phyloP scores from a whole-genome alignment of 345 rosid genomes.

The Camelina sativa region DNA sequence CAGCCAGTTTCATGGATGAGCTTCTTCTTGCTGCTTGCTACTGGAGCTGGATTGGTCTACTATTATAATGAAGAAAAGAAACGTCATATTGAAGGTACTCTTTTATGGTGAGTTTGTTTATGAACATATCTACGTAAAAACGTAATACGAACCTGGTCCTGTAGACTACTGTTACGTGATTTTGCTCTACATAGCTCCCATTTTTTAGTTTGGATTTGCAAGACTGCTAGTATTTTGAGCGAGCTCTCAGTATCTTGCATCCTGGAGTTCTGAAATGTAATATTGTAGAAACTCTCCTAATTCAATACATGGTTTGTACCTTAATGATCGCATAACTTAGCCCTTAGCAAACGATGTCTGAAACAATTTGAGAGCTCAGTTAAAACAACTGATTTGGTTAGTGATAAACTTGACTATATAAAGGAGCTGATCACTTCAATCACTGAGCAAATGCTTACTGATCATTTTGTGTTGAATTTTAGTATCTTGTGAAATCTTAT shows the following conservation, averaged over 20 bases:
- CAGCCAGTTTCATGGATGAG: conserved; percentile 98
- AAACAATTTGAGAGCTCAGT: background rate
- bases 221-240: conserved; percentile 15
- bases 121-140: background rate
- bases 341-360: conserved; percentile 4
- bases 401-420: background rate
- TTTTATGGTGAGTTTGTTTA: conserved; percentile 77
- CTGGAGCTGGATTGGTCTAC: conserved; percentile 77
- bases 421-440: conserved; percentile 20
- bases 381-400: conserved; percentile 3
- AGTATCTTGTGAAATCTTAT: background rate
- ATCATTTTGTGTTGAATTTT: background rate
- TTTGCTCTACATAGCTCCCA: conserved; percentile 5
- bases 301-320: conserved; percentile 3
- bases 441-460: conserved; percentile 15
- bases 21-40: conserved; percentile 69
- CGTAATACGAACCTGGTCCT: conserved; percentile 15
- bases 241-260: conserved; percentile 4
- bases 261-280: background rate
- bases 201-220: conserved; percentile 1
- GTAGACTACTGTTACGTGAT: background rate
- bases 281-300: conserved; percentile 7
- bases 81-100: conserved; percentile 92
- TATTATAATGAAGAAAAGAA: conserved; percentile 83
- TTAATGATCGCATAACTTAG: background rate